These are phyloP conservation scores for Leccinum solheimii DNA, from an alignment of 1,284 basidiomycete genomes.

Conservation along the genomic window DNA sequence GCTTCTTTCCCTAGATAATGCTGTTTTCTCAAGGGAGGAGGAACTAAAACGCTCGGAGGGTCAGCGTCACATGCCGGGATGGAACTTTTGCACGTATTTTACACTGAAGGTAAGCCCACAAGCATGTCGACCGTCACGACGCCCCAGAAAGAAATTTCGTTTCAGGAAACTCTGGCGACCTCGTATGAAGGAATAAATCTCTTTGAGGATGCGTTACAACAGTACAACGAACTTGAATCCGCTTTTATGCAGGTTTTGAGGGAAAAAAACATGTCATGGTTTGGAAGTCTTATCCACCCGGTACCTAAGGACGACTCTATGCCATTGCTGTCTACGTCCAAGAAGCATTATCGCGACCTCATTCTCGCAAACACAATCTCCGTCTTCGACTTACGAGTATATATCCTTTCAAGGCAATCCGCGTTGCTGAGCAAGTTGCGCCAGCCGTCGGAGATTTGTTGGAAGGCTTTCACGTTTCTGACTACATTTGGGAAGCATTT, in stretches of 20 bases:
- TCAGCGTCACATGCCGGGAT: slow-evolving; percentile 86
- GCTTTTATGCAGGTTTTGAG: slow-evolving; percentile 78
- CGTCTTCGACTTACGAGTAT: slow-evolving; percentile 92
- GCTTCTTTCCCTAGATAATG: slow-evolving; percentile 77
- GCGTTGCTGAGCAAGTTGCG: slow-evolving; percentile 74
- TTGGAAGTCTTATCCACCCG: slow-evolving; percentile 77
- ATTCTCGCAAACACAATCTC: slow-evolving; percentile 91
- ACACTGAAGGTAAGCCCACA: slow-evolving; percentile 72
- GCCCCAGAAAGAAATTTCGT: slow-evolving; percentile 1
- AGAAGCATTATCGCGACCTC: slow-evolving; percentile 87
- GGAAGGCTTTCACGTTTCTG: slow-evolving; percentile 72
- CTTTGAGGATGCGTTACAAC: slow-evolving; percentile 84
- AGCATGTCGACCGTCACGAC: neutral
- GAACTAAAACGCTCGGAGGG: slow-evolving; percentile 85
- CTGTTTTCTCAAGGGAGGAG: slow-evolving; percentile 79
- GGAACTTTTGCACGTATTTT: slow-evolving; percentile 98
- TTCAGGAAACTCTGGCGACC: slow-evolving; percentile 88
- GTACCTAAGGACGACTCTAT: slow-evolving; percentile 76
- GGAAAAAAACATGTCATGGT: slow-evolving; percentile 89
- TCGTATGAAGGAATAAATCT: slow-evolving; percentile 92
- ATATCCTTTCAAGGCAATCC: slow-evolving; percentile 88
- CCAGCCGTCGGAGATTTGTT: slow-evolving; percentile 65
- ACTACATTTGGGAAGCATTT: slow-evolving; percentile 79
- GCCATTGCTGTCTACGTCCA: slow-evolving; percentile 75
- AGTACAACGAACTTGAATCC: slow-evolving; percentile 91